Evolutionary conservation across 495 filamentous ascomycete genomes (phyloP).

Genomic region (Pseudevernia furfuracea): DNA sequence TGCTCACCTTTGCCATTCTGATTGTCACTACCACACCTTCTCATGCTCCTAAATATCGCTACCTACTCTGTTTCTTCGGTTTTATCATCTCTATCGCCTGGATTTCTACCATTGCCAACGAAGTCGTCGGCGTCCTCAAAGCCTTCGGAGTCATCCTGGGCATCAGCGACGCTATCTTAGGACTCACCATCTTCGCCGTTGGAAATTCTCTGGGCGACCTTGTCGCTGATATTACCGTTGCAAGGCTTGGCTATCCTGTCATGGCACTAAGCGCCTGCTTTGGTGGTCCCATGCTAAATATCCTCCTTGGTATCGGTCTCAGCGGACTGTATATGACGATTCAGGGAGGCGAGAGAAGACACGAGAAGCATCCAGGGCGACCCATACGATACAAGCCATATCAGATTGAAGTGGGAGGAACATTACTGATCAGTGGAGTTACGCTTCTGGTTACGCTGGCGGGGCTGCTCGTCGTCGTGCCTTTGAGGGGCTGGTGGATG

Average conservation of each 20-base stretch:
- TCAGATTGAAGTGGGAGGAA: slow-evolving; percentile 72
- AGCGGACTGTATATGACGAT: slow-evolving; percentile 75
- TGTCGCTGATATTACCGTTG: slow-evolving; percentile 91
- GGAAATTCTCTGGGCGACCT: slow-evolving; percentile 93
- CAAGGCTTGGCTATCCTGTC: slow-evolving; percentile 84
- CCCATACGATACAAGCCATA: slow-evolving; percentile 54
- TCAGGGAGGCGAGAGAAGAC: slow-evolving; percentile 42
- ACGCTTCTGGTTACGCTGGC: slow-evolving; percentile 76
- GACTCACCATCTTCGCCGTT: slow-evolving; percentile 92
- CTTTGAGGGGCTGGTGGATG: slow-evolving; percentile 85
- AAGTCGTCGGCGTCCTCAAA: slow-evolving; percentile 93
- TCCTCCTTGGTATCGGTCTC: slow-evolving; percentile 85
- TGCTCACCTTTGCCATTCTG: slow-evolving; percentile 54
- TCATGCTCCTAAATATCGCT: slow-evolving; percentile 58
- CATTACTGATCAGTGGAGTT: slow-evolving; percentile 71
- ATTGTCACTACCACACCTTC: slow-evolving; percentile 52
- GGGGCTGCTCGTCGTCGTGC: slow-evolving; percentile 70
- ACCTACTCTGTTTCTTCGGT: slow-evolving; percentile 76
- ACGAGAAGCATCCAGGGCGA: slow-evolving; percentile 50
- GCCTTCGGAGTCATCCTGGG: slow-evolving; percentile 85
- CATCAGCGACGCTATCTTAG: slow-evolving; percentile 93
- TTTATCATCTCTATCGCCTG: slow-evolving; percentile 87
- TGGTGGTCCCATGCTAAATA: slow-evolving; percentile 96
- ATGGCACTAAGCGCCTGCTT: slow-evolving; percentile 96
- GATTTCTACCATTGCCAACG: slow-evolving; percentile 93